Conservation (phyloP, 805 yeast genomes). For the Kodamaea restingae region DNA sequence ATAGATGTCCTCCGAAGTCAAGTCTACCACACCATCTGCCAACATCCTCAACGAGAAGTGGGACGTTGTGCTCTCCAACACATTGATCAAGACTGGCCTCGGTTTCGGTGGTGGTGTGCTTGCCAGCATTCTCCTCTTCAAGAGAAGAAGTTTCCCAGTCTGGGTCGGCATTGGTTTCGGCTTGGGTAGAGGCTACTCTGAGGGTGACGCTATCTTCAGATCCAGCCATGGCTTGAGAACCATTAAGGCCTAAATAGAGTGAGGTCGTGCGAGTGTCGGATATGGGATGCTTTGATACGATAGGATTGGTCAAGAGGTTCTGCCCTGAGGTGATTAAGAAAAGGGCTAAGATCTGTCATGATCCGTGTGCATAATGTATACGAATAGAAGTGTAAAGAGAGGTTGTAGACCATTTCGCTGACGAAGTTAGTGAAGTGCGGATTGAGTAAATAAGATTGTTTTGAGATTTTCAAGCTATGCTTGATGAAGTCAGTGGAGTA, state of each 20-base stretch:
- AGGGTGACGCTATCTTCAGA: constrained; percentile 96
- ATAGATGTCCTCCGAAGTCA: constrained; percentile 32
- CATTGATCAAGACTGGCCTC: constrained; percentile 89
- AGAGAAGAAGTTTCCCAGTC: constrained; percentile 94
- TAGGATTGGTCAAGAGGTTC: no score
- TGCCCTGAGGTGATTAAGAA: no score
- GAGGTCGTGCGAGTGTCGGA: background rate
- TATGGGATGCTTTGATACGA: no score
- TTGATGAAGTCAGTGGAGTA: no score
- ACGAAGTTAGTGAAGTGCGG: no score
- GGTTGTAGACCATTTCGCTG: no score
- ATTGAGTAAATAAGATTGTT: no score
- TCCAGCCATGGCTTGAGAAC: constrained; percentile 71
- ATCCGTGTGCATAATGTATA: no score
- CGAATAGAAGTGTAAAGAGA: no score
- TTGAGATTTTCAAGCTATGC: no score
- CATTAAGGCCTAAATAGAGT: constrained; percentile 51
- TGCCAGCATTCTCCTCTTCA: constrained; percentile 84
- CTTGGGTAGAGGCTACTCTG: constrained; percentile 95
- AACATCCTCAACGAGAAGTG: constrained; percentile 70
- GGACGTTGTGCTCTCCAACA: constrained; percentile 95
- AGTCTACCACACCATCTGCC: constrained; percentile 43
- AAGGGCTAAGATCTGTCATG: no score
- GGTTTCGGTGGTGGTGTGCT: constrained; percentile 97
- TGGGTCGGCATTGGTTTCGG: constrained; percentile 98